A percentile compares a stretch with the other conserved stretches of the same genome.
Conservation (phyloP, 179 eudicot species). For the Camellia oleifera region DNA sequence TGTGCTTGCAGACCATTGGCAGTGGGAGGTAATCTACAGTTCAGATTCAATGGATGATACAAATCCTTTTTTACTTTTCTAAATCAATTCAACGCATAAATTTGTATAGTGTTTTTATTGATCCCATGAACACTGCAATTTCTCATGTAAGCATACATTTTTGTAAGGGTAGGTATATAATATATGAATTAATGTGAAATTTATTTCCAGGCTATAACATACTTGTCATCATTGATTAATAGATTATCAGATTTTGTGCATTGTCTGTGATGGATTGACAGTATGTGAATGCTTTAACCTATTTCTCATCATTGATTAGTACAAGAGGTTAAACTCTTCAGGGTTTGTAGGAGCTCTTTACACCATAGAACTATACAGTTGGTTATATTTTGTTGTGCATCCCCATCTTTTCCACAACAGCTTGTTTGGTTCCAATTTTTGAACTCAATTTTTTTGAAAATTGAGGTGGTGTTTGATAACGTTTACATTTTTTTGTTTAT, state of each 20-base stretch:
- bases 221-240: not conserved
- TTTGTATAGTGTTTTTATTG: constrained; percentile 4
- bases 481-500: no score
- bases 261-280: not conserved
- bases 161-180: not conserved
- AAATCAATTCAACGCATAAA: not conserved
- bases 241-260: no score
- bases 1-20: not conserved
- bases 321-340: no score
- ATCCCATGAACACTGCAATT: not conserved
- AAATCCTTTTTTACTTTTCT: not conserved
- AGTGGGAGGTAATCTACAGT: not conserved
- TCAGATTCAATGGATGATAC: not conserved
- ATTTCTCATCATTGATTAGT: no score
- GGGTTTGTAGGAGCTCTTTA: no score
- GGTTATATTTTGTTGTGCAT: not conserved
- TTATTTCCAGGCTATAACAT: not conserved
- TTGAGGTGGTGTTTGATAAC: no score
- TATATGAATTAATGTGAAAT: not conserved
- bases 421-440: no score
- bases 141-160: not conserved
- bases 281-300: not conserved
- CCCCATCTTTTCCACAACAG: no score
- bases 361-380: no score
- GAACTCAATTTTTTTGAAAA: no score